Evolutionary conservation across 176 grass and related monocot genomes (phyloP), one percentile per base, ranked within the genome.

Genomic region (Areca catechu): DNA sequence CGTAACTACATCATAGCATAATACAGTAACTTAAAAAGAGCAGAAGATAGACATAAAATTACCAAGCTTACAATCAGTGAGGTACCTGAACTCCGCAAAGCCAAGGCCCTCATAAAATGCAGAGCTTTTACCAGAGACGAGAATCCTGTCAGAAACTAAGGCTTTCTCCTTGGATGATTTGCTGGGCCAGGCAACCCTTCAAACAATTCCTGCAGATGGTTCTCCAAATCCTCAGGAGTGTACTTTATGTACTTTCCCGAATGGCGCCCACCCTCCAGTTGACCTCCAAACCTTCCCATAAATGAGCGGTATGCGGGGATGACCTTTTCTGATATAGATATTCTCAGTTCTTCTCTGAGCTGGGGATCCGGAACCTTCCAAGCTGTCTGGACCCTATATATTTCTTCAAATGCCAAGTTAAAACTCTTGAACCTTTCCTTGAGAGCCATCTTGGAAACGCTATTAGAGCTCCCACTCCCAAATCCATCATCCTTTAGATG

Each of bases 341-440:
- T 98, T 73, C 84, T 98, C 22, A 98, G 79, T 57, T 98, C 93
- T 74, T 98, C 93, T 47, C 87, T 73, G 19, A 92, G 77, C 64
- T 98, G 87, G 30, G 81, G 72, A 61, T 98, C 93, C 0, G 84
- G 81, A 60, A 98, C 93, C 73, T 98, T 98, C 93, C 93, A 98
- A 15, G 75, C 60, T 29, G 87, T 88, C 72, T 98, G 93, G 34
- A 70, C 76, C 78, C 93, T 81, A 63, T 98, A 79, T 66, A 73
- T 75, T 72, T 98, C 93, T 54, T 98, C 93, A 70, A 98, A 98
- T 61, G 83, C 62, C 64, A 85, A 61, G 57, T 98, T 98, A 62
- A 98, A 98, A 71, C 79, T 98, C 72, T 82, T 98, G 54, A 98
- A 80, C 66, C 85, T 97, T 5, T 98, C 93, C 53, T 85, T 98